Evolutionary conservation across 345 rosid species (phyloP).

Genomic region (Arabis hirsuta): DNA sequence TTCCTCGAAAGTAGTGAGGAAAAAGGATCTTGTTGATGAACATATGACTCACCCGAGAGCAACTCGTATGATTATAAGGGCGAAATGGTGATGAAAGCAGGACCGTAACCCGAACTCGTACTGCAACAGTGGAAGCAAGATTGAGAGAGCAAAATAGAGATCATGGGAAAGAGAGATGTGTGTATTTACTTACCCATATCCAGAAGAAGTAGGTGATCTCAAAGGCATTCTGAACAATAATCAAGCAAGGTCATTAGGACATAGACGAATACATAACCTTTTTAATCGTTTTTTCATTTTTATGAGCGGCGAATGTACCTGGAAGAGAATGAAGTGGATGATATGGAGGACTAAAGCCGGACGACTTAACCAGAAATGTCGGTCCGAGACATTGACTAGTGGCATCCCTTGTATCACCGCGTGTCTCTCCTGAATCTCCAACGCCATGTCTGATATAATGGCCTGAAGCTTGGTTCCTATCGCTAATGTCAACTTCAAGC

Average conservation of each 20-base stretch:
- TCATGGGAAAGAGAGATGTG: slow-evolving; percentile 4
- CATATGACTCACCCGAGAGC: slow-evolving; percentile 63
- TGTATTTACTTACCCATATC: slow-evolving; percentile 68
- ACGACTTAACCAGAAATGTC: slow-evolving; percentile 83
- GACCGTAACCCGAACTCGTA: slow-evolving; percentile 89
- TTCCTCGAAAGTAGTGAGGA: background rate
- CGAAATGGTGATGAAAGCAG: slow-evolving; percentile 68
- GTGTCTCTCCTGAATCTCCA: slow-evolving; percentile 88
- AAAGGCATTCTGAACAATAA: slow-evolving; percentile 76
- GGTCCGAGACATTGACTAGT: slow-evolving; percentile 83
- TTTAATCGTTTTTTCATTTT: background rate
- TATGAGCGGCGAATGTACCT: slow-evolving; percentile 51
- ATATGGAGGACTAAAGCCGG: slow-evolving; percentile 75
- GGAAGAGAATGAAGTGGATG: slow-evolving; percentile 90
- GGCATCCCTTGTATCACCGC: slow-evolving; percentile 97
- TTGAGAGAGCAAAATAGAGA: slow-evolving; percentile 15
- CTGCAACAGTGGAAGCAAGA: slow-evolving; percentile 49
- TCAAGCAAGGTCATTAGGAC: slow-evolving; percentile 28
- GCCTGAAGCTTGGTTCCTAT: slow-evolving; percentile 94
- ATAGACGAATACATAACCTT: background rate
- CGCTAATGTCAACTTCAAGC: slow-evolving; percentile 71
- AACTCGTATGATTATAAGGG: slow-evolving; percentile 52
- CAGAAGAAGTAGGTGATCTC: slow-evolving; percentile 95
- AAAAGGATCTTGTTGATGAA: background rate
- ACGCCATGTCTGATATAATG: slow-evolving; percentile 80